Conservation (phyloP, 2,329 filamentous ascomycete species). For the Dactylonectria estremocensis region DNA sequence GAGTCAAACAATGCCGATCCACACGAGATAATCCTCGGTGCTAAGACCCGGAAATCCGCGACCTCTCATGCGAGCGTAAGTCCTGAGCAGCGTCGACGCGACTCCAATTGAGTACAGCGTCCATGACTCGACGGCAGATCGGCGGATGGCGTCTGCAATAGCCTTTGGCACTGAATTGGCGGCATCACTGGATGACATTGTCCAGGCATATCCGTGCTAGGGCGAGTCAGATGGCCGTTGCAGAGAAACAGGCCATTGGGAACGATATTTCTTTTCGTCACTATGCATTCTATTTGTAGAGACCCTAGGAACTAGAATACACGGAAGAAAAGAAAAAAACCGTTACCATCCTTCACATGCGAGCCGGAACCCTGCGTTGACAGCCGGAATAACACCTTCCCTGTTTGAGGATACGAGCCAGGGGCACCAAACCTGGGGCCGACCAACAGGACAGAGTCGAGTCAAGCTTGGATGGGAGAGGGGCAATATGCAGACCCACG, state of each 20-base stretch:
- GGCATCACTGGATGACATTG: background rate
- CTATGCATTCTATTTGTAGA: background rate
- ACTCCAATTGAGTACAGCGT: conserved; percentile 49
- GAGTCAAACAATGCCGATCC: conserved; percentile 35
- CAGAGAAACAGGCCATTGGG: background rate
- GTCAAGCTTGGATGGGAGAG: background rate
- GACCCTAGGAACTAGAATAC: background rate
- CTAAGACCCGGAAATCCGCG: conserved; percentile 45
- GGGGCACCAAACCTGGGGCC: background rate
- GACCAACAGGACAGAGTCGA: background rate
- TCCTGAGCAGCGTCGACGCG: conserved; percentile 46
- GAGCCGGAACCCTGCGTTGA: background rate
- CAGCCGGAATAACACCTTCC: background rate
- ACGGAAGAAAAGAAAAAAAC: background rate
- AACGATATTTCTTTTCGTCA: background rate
- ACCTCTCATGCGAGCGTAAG: conserved; percentile 48
- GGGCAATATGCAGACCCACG: background rate
- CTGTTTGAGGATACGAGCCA: background rate
- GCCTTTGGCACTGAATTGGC: conserved; percentile 22
- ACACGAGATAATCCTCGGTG: conserved; percentile 51
- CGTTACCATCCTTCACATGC: background rate
- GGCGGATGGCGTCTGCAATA: conserved; percentile 32
- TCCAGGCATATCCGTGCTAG: background rate
- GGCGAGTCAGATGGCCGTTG: background rate
- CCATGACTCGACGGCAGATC: conserved; percentile 45